These are phyloP conservation scores for Apodospora peruviana DNA, from an alignment of 495 filamentous ascomycete genomes.

Conservation along the genomic window DNA sequence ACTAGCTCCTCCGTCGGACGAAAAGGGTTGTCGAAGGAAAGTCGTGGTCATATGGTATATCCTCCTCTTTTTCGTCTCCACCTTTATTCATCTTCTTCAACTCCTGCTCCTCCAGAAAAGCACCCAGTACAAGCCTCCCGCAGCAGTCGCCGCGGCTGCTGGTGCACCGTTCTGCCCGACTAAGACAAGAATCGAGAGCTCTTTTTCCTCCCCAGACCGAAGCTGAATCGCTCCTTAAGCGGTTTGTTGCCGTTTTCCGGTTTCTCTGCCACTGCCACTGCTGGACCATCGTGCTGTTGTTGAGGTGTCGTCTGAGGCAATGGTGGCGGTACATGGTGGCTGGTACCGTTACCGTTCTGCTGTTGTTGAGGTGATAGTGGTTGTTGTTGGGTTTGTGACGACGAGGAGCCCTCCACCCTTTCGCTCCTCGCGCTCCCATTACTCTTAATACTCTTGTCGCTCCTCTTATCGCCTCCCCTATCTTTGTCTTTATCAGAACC, in stretches of 20 bases:
- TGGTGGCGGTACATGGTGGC: slow-evolving; percentile 3
- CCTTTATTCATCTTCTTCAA: too few relatives aligned
- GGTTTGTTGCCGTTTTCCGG: slow-evolving; percentile 11
- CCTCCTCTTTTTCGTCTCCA: too few relatives aligned
- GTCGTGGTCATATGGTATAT: too few relatives aligned
- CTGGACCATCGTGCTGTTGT: slow-evolving; percentile 7
- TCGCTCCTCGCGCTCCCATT: slow-evolving; percentile 8
- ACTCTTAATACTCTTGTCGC: slow-evolving; percentile 14
- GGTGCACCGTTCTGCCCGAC: not conserved
- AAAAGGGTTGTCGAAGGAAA: too few relatives aligned
- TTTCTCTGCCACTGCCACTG: not conserved
- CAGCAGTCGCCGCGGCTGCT: not conserved
- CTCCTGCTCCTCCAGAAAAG: too few relatives aligned
- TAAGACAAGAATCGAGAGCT: slow-evolving; percentile 39
- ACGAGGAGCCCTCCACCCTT: not conserved
- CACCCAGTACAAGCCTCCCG: not conserved
- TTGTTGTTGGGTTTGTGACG: not conserved
- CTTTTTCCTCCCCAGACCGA: slow-evolving; percentile 56
- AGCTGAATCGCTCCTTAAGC: slow-evolving; percentile 51
- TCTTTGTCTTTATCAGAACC: slow-evolving; percentile 29
- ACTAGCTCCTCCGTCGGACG: too few relatives aligned
- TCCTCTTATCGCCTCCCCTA: slow-evolving; percentile 4
- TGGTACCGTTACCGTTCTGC: slow-evolving; percentile 9
- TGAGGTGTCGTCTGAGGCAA: slow-evolving; percentile 7
- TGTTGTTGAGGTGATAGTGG: not conserved